Percentiles rank a stretch among this genome's conserved stretches.
These are phyloP conservation scores for Neofusicoccum cordaticola DNA, from an alignment of 2,329 filamentous ascomycete genomes.

Conservation along the genomic window DNA sequence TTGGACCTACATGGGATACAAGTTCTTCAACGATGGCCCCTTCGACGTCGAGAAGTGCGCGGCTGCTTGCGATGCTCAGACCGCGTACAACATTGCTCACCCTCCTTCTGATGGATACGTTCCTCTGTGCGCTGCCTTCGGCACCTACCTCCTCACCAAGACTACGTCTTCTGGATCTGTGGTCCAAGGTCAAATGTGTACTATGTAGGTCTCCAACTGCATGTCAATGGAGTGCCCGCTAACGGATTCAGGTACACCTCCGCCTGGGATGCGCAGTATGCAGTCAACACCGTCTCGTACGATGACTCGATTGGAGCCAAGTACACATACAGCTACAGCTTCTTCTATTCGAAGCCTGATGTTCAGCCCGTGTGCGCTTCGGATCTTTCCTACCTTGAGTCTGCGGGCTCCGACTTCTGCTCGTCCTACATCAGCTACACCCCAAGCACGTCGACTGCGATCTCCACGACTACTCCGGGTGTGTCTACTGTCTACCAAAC, in stretches of 20 bases:
- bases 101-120: neutral
- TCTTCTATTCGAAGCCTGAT: neutral
- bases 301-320: neutral
- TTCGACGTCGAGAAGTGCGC: slow-evolving; percentile 32
- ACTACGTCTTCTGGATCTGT: slow-evolving; percentile 18
- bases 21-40: slow-evolving; percentile 25
- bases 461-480: neutral
- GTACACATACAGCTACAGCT: slow-evolving; percentile 1
- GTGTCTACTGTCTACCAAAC: neutral
- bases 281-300: neutral
- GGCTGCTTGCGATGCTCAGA: slow-evolving; percentile 23
- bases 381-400: neutral
- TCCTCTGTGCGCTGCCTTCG: slow-evolving; percentile 29
- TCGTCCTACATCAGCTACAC: neutral
- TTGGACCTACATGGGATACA: slow-evolving; percentile 28
- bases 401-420: neutral
- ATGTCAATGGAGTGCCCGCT: no score
- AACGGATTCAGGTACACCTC: neutral
- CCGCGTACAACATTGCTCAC: neutral
- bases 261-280: neutral
- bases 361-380: neutral
- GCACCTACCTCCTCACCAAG: slow-evolving; percentile 31
- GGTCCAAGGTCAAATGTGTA: slow-evolving; percentile 23
- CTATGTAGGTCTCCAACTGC: neutral
- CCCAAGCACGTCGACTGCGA: neutral